Conservation (phyloP, 1,139 yeast species). For the Kodamaea anthophila region DNA sequence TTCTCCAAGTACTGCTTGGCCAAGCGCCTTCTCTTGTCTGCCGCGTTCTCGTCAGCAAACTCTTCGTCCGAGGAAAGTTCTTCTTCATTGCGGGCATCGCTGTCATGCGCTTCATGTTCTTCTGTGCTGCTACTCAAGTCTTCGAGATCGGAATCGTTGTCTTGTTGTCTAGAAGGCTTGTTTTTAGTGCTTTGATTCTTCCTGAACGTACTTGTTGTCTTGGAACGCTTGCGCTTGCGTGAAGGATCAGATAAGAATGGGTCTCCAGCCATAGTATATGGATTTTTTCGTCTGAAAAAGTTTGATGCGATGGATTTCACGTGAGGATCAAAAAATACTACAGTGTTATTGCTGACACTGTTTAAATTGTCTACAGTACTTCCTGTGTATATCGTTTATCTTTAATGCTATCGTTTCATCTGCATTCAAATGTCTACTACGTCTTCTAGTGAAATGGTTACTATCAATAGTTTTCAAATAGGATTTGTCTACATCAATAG, state of each 20-base stretch:
- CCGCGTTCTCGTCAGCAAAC: slow-evolving; percentile 70
- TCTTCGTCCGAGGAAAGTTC: slow-evolving; percentile 61
- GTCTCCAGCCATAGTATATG: slow-evolving; percentile 44
- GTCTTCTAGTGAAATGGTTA: no score
- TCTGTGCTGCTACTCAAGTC: slow-evolving; percentile 31
- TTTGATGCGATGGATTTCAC: slow-evolving; percentile 8
- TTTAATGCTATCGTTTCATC: no score
- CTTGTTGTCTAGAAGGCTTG: slow-evolving; percentile 9
- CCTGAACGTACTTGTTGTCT: slow-evolving; percentile 12
- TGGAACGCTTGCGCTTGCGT: slow-evolving; percentile 41
- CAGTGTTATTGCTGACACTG: no score
- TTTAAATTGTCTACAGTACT: no score
- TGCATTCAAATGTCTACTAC: no score
- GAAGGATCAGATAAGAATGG: slow-evolving; percentile 60
- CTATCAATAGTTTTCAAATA: no score
- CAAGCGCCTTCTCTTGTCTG: slow-evolving; percentile 88
- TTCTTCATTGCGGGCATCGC: slow-evolving; percentile 29
- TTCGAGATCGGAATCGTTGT: slow-evolving; percentile 36
- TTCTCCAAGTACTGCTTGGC: slow-evolving; percentile 91
- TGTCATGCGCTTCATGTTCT: slow-evolving; percentile 27
- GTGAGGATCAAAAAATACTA: no score
- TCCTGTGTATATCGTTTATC: no score
- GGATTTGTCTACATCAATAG: no score
- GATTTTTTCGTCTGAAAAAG: slow-evolving; percentile 8
- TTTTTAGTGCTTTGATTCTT: slow-evolving; percentile 16